phyloP scores from a whole-genome alignment of 164 flowering plant species.

The Annona squamosa region DNA sequence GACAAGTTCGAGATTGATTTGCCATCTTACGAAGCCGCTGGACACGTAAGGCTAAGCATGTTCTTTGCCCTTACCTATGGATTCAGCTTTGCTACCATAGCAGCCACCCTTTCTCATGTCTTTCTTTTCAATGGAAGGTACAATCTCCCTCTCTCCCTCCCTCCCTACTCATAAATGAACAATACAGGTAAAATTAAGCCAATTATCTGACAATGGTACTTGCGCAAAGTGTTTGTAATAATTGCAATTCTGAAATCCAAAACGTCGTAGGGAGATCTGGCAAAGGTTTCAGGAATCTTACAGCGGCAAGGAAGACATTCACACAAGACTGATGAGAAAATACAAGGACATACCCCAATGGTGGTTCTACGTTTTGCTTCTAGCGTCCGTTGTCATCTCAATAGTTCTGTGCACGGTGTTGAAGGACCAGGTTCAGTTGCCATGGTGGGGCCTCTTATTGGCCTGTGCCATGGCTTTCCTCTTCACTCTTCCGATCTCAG shows the following conservation, averaged over 20 bases:
- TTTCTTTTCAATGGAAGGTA: slow-evolving; percentile 55
- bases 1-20: slow-evolving; percentile 38
- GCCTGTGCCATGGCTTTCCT: slow-evolving; percentile 49
- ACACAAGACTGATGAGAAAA: slow-evolving; percentile 66
- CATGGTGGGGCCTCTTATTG: slow-evolving; percentile 83
- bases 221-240: neutral
- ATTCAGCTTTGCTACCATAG: slow-evolving; percentile 50
- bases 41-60: slow-evolving; percentile 34
- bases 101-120: slow-evolving; percentile 51
- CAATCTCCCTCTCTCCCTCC: neutral
- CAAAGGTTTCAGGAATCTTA: slow-evolving; percentile 24
- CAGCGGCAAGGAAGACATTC: slow-evolving; percentile 47
- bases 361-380: slow-evolving; percentile 61
- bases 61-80: slow-evolving; percentile 54
- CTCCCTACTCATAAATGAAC: neutral
- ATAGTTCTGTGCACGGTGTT: slow-evolving; percentile 48
- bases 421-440: slow-evolving; percentile 67
- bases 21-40: slow-evolving; percentile 24
- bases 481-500: slow-evolving; percentile 73
- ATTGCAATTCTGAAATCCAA: neutral
- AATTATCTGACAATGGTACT: no score
- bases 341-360: slow-evolving; percentile 59
- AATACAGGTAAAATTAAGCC: no score
- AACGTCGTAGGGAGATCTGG: slow-evolving; percentile 40
- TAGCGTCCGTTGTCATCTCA: slow-evolving; percentile 29